phyloP scores from a whole-genome alignment of 2,329 filamentous ascomycete genomes.

The Fusarium sp. region DNA sequence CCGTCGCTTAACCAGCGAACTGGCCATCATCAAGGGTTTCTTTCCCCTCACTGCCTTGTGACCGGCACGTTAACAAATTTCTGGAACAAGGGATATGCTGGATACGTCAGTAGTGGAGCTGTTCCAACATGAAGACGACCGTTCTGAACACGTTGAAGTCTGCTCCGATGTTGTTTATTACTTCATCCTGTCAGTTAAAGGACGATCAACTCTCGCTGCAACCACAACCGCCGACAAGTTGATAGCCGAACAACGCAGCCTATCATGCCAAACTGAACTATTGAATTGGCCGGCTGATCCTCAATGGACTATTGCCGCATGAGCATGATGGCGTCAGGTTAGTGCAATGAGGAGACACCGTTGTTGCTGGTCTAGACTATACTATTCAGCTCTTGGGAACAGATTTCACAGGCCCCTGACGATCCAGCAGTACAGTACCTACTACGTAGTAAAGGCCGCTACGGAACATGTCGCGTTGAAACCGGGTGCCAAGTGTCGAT shows the following conservation, averaged over 20 bases:
- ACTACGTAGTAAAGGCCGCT: conserved; percentile 26
- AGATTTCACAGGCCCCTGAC: conserved; percentile 31
- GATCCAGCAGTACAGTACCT: conserved; percentile 36
- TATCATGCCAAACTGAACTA: conserved; percentile 20
- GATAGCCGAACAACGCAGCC: conserved; percentile 13
- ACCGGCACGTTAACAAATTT: conserved; percentile 8
- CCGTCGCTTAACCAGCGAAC: conserved; percentile 21
- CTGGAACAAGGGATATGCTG: conserved; percentile 29
- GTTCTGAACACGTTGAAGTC: conserved; percentile 14
- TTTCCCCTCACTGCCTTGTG: conserved; percentile 7
- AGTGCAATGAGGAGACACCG: conserved; percentile 39
- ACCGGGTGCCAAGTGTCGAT: conserved; percentile 22
- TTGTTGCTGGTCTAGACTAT: conserved; percentile 39
- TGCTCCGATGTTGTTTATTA: conserved; percentile 22
- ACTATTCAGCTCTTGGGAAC: conserved; percentile 30
- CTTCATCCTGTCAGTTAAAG: background rate
- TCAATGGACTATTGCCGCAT: conserved; percentile 22
- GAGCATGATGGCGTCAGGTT: conserved; percentile 35
- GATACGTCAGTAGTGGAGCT: conserved; percentile 45
- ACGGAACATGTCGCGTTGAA: conserved; percentile 33
- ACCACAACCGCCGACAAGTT: conserved; percentile 6
- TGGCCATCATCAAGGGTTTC: conserved; percentile 19
- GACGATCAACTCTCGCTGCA: conserved; percentile 9
- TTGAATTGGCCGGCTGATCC: conserved; percentile 24
- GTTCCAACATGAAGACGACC: conserved; percentile 19